Evolutionary conservation across 257 asterid genomes (phyloP).

Genomic region (Coffea eugenioides): DNA sequence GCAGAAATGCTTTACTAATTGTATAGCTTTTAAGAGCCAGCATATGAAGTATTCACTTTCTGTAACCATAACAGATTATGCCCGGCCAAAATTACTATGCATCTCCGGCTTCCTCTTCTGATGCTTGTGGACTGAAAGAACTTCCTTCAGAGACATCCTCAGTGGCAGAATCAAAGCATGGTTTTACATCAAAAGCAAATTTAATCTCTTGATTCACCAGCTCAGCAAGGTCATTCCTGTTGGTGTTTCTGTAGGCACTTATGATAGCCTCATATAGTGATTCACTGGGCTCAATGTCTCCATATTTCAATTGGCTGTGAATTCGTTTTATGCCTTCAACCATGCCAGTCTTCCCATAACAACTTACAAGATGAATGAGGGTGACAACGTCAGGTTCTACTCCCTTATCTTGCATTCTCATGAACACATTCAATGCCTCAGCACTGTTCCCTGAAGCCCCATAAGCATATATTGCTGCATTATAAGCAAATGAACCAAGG

Average conservation of each 20-base stretch:
- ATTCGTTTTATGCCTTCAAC: constrained; percentile 84
- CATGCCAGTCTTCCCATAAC: constrained; percentile 89
- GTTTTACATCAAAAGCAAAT: constrained; percentile 41
- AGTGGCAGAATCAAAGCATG: constrained; percentile 40
- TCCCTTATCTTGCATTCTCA: constrained; percentile 88
- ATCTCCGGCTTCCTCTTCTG: constrained; percentile 3
- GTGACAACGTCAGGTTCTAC: constrained; percentile 78
- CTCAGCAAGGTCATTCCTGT: constrained; percentile 78
- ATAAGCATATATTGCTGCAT: constrained; percentile 72
- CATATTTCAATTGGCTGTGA: constrained; percentile 57
- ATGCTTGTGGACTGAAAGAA: background rate
- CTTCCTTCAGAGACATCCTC: constrained; percentile 33
- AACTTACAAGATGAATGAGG: constrained; percentile 56
- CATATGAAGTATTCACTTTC: background rate
- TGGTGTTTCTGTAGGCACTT: constrained; percentile 57
- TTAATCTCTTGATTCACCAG: constrained; percentile 73
- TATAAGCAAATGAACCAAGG: constrained; percentile 57
- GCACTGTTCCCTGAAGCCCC: constrained; percentile 61
- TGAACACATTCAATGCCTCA: constrained; percentile 70
- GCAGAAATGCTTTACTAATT: constrained; percentile 1
- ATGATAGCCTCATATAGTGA: constrained; percentile 61
- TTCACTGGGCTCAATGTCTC: constrained; percentile 55
- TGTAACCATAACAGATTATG: background rate
- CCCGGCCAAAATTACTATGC: background rate
- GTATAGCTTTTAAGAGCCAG: background rate